These are phyloP conservation scores for Obelidium mucronatum DNA, from an alignment of 192 early-diverging fungal species.

Conservation along the genomic window DNA sequence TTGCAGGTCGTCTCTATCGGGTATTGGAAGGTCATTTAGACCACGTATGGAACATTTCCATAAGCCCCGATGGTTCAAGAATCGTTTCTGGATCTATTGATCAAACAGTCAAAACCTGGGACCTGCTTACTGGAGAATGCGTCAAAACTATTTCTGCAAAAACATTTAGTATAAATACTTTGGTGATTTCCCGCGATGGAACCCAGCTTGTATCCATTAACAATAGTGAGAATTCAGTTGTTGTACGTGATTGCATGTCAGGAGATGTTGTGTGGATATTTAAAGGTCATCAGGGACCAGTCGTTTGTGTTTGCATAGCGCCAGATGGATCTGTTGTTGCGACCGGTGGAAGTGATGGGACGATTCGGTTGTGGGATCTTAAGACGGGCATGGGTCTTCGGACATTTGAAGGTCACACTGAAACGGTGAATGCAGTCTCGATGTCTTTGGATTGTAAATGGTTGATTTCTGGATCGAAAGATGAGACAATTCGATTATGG, in stretches of 20 bases:
- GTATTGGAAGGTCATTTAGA: slow-evolving; percentile 27
- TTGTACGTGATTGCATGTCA: slow-evolving; percentile 13
- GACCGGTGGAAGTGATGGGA: slow-evolving; percentile 30
- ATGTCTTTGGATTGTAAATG: slow-evolving; percentile 23
- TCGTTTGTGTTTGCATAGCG: slow-evolving; percentile 11
- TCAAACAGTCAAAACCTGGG: slow-evolving; percentile 1
- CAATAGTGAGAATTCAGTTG: neutral
- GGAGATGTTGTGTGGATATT: slow-evolving; percentile 1
- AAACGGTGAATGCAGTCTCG: slow-evolving; percentile 17
- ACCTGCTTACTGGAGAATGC: neutral
- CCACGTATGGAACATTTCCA: slow-evolving; percentile 34
- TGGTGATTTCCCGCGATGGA: slow-evolving; percentile 17
- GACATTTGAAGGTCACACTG: slow-evolving; percentile 40
- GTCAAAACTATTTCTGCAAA: slow-evolving; percentile 25
- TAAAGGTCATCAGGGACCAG: slow-evolving; percentile 2
- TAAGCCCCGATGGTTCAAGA: neutral
- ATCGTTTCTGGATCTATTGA: slow-evolving; percentile 10
- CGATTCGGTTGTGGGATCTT: slow-evolving; percentile 31
- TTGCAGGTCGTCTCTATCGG: slow-evolving; percentile 14
- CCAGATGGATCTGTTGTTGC: slow-evolving; percentile 19
- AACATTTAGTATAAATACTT: slow-evolving; percentile 19
- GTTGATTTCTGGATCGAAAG: slow-evolving; percentile 22
- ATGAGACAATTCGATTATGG: slow-evolving; percentile 36
- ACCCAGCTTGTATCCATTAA: slow-evolving; percentile 17
- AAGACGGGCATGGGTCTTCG: slow-evolving; percentile 24